phyloP scores from a whole-genome alignment of 306 rosid genomes.

The Trifolium pratense region DNA sequence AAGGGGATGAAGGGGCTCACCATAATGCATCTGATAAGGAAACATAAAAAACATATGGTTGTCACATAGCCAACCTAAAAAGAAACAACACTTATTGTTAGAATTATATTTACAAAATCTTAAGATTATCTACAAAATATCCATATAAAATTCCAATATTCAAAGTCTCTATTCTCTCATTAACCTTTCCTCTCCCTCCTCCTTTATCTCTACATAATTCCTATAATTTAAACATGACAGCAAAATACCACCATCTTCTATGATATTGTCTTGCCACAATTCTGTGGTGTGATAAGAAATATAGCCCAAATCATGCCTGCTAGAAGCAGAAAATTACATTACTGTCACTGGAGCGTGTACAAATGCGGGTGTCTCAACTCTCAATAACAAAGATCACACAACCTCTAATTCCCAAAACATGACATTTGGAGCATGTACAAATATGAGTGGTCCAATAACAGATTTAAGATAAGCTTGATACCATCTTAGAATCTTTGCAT shows the following conservation, averaged over 20 bases:
- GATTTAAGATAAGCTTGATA: not conserved
- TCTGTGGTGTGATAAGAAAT: not conserved
- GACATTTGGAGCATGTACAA: not conserved
- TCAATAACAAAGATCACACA: not conserved
- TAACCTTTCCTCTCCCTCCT: not conserved
- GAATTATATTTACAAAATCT: not conserved
- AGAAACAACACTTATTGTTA: slow-evolving; percentile 39
- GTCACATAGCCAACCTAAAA: slow-evolving; percentile 96
- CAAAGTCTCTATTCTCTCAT: slow-evolving; percentile 10
- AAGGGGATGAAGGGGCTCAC: slow-evolving; percentile 65
- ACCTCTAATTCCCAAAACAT: not conserved
- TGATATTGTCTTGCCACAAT: not conserved
- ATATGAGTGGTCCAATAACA: not conserved
- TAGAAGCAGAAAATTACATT: not conserved
- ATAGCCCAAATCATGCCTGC: not conserved
- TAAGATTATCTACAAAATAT: slow-evolving; percentile 15
- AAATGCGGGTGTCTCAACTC: not conserved
- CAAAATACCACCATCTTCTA: not conserved
- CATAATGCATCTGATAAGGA: slow-evolving; percentile 88
- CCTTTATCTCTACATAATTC: not conserved
- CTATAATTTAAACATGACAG: not conserved
- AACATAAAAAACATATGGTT: slow-evolving; percentile 90
- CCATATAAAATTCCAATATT: not conserved
- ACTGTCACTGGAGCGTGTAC: not conserved
- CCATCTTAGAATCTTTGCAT: not conserved